A percentile compares a stretch with the other conserved stretches of the same genome.
Conservation (phyloP, 768 basidiomycete genomes). For the Panaeolus papilionaceus region DNA sequence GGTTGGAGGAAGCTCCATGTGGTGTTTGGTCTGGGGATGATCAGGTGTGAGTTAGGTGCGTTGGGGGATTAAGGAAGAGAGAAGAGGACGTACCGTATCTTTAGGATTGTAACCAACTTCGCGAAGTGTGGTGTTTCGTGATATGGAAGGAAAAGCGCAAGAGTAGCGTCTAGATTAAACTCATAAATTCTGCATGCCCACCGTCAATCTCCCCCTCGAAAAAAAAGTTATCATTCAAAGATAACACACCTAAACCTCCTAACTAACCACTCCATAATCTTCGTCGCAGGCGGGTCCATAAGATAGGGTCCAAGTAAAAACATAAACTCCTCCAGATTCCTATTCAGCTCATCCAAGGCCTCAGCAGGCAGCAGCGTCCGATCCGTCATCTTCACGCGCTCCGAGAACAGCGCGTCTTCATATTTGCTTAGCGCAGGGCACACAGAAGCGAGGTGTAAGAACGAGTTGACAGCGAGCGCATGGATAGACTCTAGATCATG, state of each 20-base stretch:
- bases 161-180: conserved; percentile 82
- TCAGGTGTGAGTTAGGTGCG: not conserved
- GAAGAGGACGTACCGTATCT: conserved; percentile 61
- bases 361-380: conserved; percentile 75
- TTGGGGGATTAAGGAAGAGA: not conserved
- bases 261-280: conserved; percentile 94
- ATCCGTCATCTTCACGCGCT: conserved; percentile 75
- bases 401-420: conserved; percentile 81
- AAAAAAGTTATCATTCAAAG: not conserved
- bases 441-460: conserved; percentile 71
- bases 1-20: conserved; percentile 73
- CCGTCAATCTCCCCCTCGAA: conserved; percentile 16
- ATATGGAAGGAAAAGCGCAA: conserved; percentile 90
- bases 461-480: conserved; percentile 80
- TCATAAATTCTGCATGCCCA: conserved; percentile 75
- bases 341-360: conserved; percentile 68
- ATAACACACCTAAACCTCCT: conserved; percentile 83
- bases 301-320: conserved; percentile 80
- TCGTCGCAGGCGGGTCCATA: conserved; percentile 80
- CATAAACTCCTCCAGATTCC: conserved; percentile 64
- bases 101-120: conserved; percentile 89
- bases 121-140: conserved; percentile 95
- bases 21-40: conserved; percentile 57
- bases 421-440: conserved; percentile 62
- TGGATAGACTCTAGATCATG: conserved; percentile 90